A percentile compares a stretch with the other conserved stretches of the same genome.
Conservation (phyloP, 768 basidiomycete species). For the Boletus coccyginus region DNA sequence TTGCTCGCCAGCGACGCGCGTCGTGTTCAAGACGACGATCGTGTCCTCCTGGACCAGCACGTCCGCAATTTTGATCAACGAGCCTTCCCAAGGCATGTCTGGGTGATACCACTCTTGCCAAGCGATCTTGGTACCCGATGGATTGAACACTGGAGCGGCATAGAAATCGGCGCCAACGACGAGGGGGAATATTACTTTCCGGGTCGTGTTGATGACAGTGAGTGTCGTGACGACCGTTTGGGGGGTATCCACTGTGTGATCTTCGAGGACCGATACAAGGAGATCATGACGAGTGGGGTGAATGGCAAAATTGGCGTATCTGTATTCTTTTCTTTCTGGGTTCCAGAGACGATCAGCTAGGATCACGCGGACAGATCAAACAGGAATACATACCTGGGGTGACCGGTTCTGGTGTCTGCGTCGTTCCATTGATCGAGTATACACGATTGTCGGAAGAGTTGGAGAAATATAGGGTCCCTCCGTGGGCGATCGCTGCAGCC, state of each 20-base stretch:
- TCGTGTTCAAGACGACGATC: constrained; percentile 36
- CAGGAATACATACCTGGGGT: constrained; percentile 60
- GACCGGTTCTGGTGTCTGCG: constrained; percentile 42
- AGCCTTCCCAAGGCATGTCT: constrained; percentile 72
- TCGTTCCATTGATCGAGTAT: constrained; percentile 36
- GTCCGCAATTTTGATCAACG: constrained; percentile 52
- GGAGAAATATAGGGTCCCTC: constrained; percentile 56
- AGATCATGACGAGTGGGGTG: constrained; percentile 54
- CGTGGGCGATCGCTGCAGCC: constrained; percentile 51
- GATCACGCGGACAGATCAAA: neutral
- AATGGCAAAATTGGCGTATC: constrained; percentile 62
- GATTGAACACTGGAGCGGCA: constrained; percentile 54
- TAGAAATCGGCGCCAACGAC: constrained; percentile 72
- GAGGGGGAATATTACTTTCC: constrained; percentile 45
- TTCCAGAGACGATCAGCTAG: constrained; percentile 1
- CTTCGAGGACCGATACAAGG: constrained; percentile 64
- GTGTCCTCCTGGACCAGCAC: constrained; percentile 31
- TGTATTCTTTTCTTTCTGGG: constrained; percentile 34
- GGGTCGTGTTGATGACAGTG: constrained; percentile 48
- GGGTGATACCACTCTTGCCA: constrained; percentile 73
- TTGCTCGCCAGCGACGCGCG: constrained; percentile 50
- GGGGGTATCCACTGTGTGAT: constrained; percentile 51
- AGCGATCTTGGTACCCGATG: constrained; percentile 53
- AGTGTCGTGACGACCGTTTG: constrained; percentile 49
- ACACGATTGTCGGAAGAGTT: constrained; percentile 51